These are phyloP conservation scores for Cicer bijugum DNA, from an alignment of 306 rosid species.

Conservation along the genomic window DNA sequence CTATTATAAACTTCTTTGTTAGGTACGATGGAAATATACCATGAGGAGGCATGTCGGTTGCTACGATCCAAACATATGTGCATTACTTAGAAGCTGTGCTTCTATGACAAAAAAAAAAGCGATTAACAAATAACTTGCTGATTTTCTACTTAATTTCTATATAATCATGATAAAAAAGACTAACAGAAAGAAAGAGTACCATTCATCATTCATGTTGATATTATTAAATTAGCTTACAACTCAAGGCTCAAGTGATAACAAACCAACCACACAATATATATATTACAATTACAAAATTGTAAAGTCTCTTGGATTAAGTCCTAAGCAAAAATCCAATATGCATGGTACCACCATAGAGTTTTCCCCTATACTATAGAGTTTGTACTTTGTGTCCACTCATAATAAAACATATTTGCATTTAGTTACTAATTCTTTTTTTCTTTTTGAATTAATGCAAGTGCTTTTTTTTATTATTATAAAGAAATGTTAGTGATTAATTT, in stretches of 20 bases:
- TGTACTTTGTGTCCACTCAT: slow-evolving; percentile 20
- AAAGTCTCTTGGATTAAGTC: slow-evolving; percentile 39
- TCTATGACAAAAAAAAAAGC: neutral
- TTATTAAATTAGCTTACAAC: slow-evolving; percentile 47
- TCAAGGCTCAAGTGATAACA: slow-evolving; percentile 31
- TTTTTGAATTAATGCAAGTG: neutral
- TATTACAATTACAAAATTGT: neutral
- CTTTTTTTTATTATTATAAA: too few species aligned
- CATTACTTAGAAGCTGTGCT: slow-evolving; percentile 6
- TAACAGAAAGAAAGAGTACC: slow-evolving; percentile 18
- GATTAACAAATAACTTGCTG: slow-evolving; percentile 22
- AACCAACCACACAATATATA: slow-evolving; percentile 35
- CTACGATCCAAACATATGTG: slow-evolving; percentile 8
- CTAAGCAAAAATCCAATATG: slow-evolving; percentile 43
- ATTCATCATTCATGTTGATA: slow-evolving; percentile 1
- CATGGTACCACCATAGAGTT: slow-evolving; percentile 2
- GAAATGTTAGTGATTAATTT: too few species aligned
- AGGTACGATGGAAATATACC: slow-evolving; percentile 35
- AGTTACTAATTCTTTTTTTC: neutral
- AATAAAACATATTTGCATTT: neutral
- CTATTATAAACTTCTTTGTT: slow-evolving; percentile 18
- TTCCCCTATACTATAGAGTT: slow-evolving; percentile 8
- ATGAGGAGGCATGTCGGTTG: slow-evolving; percentile 37
- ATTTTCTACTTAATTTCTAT: slow-evolving; percentile 30
- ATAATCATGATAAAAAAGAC: slow-evolving; percentile 43